Evolutionary conservation across 2,329 filamentous ascomycete species (phyloP).

Genomic region (Fusarium sp.): DNA sequence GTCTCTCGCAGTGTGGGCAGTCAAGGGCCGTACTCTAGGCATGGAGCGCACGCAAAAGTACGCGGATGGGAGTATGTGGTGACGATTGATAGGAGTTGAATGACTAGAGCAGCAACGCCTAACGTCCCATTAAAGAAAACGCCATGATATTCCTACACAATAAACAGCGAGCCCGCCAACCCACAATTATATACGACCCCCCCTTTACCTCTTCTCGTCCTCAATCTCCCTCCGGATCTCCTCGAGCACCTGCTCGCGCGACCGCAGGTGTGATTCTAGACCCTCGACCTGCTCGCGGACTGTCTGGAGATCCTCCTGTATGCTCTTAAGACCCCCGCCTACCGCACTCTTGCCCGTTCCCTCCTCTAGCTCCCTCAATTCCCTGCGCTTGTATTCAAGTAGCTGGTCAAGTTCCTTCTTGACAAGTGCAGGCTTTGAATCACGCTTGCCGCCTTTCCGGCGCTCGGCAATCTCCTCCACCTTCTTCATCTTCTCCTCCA

Average conservation of each 20-base stretch:
- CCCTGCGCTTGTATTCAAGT: conserved; percentile 91
- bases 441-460: conserved; percentile 72
- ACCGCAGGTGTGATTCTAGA: conserved; percentile 83
- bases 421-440: conserved; percentile 88
- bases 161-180: conserved; percentile 32
- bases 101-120: conserved; percentile 28
- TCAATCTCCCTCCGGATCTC: conserved; percentile 87
- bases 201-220: conserved; percentile 76
- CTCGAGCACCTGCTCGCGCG: conserved; percentile 79
- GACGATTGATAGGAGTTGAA: not conserved
- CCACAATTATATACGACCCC: conserved; percentile 16
- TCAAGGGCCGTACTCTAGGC: conserved; percentile 65
- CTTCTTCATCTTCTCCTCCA: conserved; percentile 88
- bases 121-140: conserved; percentile 44
- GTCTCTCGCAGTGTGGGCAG: conserved; percentile 62
- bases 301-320: conserved; percentile 86
- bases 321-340: conserved; percentile 79
- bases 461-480: conserved; percentile 81
- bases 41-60: conserved; percentile 59
- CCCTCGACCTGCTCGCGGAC: conserved; percentile 97
- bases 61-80: conserved; percentile 60
- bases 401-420: conserved; percentile 95
- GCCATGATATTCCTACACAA: conserved; percentile 45
- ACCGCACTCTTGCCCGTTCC: conserved; percentile 76
- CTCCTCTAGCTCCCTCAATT: conserved; percentile 79